A percentile compares a stretch with the other conserved stretches of the same genome.
Conservation (phyloP, 441 rosid species). For the Kokia cookei region DNA sequence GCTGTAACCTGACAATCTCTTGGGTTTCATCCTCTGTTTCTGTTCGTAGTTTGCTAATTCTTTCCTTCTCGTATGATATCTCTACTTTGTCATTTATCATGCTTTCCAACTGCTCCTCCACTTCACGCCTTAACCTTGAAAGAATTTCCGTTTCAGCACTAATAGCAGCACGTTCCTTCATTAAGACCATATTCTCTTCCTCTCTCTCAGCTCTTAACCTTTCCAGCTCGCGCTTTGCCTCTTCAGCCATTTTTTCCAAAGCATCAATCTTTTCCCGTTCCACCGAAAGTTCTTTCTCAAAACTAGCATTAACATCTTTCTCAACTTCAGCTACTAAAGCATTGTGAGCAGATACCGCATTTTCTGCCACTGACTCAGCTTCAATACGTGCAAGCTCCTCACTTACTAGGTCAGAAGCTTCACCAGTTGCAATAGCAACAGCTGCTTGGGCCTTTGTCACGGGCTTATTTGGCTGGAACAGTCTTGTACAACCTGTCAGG, state of each 20-base stretch:
- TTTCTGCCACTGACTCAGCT: slow-evolving; percentile 94
- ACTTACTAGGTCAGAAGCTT: slow-evolving; percentile 65
- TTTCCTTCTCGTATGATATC: slow-evolving; percentile 78
- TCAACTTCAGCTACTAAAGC: slow-evolving; percentile 82
- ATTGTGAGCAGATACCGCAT: slow-evolving; percentile 72
- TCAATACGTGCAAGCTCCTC: slow-evolving; percentile 92
- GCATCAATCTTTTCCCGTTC: slow-evolving; percentile 71
- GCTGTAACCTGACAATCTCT: slow-evolving; percentile 62
- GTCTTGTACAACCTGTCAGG: slow-evolving; percentile 67
- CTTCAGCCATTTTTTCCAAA: slow-evolving; percentile 87
- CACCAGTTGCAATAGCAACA: slow-evolving; percentile 79
- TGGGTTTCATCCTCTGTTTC: slow-evolving; percentile 71
- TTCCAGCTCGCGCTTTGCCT: slow-evolving; percentile 64
- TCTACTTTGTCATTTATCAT: slow-evolving; percentile 63
- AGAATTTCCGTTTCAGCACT: slow-evolving; percentile 87
- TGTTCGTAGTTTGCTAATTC: slow-evolving; percentile 50
- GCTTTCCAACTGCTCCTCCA: slow-evolving; percentile 72
- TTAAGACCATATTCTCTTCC: slow-evolving; percentile 52
- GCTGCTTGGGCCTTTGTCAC: slow-evolving; percentile 97
- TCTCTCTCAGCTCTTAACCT: slow-evolving; percentile 67
- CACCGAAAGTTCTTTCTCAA: slow-evolving; percentile 63
- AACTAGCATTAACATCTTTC: slow-evolving; percentile 70
- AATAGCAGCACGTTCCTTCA: slow-evolving; percentile 62
- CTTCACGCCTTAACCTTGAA: slow-evolving; percentile 57
- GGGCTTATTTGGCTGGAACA: slow-evolving; percentile 91